Conservation (phyloP, 768 basidiomycete genomes). For the Termitomyces sp. region DNA sequence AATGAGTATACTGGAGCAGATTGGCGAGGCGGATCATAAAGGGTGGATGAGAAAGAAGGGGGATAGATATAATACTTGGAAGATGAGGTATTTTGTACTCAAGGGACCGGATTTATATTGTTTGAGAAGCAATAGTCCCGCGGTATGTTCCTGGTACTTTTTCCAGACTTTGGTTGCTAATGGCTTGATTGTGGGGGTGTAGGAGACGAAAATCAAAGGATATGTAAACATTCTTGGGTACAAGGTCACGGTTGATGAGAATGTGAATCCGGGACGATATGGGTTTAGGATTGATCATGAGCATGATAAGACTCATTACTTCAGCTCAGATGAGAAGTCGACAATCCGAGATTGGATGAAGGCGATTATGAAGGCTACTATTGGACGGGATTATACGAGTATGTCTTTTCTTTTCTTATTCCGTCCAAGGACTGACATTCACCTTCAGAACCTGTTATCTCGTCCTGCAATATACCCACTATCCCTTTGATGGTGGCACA, state of each 20-base stretch:
- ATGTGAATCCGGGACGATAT: slow-evolving; percentile 87
- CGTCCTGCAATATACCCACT: slow-evolving; percentile 95
- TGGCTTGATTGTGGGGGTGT: slow-evolving; percentile 1
- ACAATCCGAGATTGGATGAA: slow-evolving; percentile 99
- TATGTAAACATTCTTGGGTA: slow-evolving; percentile 91
- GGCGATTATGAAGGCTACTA: slow-evolving; percentile 98
- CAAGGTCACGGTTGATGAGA: slow-evolving; percentile 91
- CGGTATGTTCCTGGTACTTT: slow-evolving; percentile 33
- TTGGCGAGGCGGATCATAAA: slow-evolving; percentile 83
- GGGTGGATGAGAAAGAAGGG: slow-evolving; percentile 98
- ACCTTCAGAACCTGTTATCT: slow-evolving; percentile 80
- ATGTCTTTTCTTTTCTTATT: slow-evolving; percentile 24
- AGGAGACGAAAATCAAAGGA: slow-evolving; percentile 97
- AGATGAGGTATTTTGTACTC: slow-evolving; percentile 85
- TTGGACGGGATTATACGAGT: slow-evolving; percentile 91
- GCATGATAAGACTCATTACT: slow-evolving; percentile 80
- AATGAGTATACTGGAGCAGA: slow-evolving; percentile 80
- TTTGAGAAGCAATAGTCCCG: slow-evolving; percentile 68
- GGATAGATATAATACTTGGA: slow-evolving; percentile 92
- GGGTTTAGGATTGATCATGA: slow-evolving; percentile 95
- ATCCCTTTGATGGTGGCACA: slow-evolving; percentile 94
- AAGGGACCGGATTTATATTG: slow-evolving; percentile 92
- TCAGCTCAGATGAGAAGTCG: slow-evolving; percentile 86
- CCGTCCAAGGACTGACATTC: slow-evolving; percentile 14
- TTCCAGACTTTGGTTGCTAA: not conserved